Percentiles rank a stretch among this genome's conserved stretches.
These are phyloP conservation scores for Orobanche coerulescens DNA, from an alignment of 257 asterid genomes.

Conservation along the genomic window DNA sequence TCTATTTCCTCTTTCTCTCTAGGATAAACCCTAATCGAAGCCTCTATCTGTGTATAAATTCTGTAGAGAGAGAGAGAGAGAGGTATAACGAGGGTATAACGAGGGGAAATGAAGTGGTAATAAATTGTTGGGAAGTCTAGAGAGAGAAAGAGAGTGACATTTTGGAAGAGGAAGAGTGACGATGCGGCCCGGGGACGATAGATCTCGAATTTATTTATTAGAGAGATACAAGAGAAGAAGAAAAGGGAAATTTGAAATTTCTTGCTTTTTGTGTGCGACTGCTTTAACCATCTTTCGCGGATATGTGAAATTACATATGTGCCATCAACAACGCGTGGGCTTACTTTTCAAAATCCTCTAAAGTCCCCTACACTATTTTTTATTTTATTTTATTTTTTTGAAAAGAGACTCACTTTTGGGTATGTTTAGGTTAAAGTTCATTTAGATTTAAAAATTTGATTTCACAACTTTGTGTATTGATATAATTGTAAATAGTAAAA, in stretches of 20 bases:
- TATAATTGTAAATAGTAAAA: no score
- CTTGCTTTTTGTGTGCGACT: neutral
- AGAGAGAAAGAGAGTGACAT: slow-evolving; percentile 13
- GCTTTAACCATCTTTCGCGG: no score
- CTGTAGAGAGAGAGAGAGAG: neutral
- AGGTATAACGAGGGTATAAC: slow-evolving; percentile 12
- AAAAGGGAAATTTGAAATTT: neutral
- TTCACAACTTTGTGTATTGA: no score
- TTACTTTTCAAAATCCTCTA: no score
- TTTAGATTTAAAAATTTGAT: no score
- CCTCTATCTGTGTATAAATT: neutral
- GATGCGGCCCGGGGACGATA: slow-evolving; percentile 29
- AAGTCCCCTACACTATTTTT: no score
- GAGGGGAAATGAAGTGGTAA: neutral
- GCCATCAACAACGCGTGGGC: no score
- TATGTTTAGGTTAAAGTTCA: no score
- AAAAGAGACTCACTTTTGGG: no score
- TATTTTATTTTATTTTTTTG: no score
- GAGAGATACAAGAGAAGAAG: no score
- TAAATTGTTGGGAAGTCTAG: neutral
- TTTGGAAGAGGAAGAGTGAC: slow-evolving; percentile 23
- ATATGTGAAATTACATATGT: no score
- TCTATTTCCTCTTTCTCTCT: slow-evolving; percentile 7
- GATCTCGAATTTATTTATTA: neutral
- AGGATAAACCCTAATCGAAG: slow-evolving; percentile 17